Conservation (phyloP, 768 basidiomycete species). For the Erythrobasidium yunnanense region DNA sequence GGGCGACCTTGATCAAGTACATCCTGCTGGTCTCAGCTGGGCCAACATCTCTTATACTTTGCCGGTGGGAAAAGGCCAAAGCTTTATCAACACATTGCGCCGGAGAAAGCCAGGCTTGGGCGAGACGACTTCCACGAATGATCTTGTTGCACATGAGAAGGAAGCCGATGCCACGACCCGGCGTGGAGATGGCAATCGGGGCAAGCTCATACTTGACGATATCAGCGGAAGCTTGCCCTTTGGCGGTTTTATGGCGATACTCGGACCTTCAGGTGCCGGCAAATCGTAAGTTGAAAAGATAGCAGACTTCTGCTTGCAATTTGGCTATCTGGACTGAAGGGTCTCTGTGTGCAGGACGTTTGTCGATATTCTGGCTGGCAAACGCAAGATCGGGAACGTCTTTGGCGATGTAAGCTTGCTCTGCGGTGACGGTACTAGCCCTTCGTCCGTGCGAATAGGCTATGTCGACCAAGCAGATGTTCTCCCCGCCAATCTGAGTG, state of each 20-base stretch:
- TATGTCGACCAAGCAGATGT: constrained; percentile 56
- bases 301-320: not conserved
- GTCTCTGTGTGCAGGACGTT: constrained; percentile 47
- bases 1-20: not conserved
- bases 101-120: not conserved
- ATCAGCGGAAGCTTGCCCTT: constrained; percentile 61
- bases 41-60: constrained; percentile 18
- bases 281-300: constrained; percentile 25
- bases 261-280: constrained; percentile 69
- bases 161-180: not conserved
- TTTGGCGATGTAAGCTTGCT: constrained; percentile 54
- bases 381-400: constrained; percentile 59
- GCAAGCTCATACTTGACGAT: constrained; percentile 59
- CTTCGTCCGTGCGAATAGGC: constrained; percentile 46
- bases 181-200: constrained; percentile 41
- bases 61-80: not conserved
- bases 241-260: constrained; percentile 78
- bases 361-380: constrained; percentile 79
- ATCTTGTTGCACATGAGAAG: not conserved
- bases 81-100: not conserved
- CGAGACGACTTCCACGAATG: not conserved
- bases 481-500: constrained; percentile 27
- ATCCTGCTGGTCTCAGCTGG: constrained; percentile 18
- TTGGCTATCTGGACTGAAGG: not conserved
- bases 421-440: not conserved